phyloP scores from a whole-genome alignment of 2,329 filamentous ascomycete genomes.

The Rhinocladiella mackenziei region DNA sequence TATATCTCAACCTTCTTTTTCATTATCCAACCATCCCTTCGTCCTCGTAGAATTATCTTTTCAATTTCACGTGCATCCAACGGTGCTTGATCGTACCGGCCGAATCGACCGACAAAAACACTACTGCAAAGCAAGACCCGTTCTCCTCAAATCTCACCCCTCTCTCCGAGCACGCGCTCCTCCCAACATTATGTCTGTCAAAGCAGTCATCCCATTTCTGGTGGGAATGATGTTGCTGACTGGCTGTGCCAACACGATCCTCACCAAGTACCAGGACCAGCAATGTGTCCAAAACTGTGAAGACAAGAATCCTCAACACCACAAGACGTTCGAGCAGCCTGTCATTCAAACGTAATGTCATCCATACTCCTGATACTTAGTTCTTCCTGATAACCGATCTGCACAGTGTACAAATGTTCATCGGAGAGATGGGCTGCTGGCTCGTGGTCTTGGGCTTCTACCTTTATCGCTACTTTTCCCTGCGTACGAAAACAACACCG shows the following conservation, averaged over 20 bases:
- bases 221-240: conserved; percentile 96
- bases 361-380: neutral
- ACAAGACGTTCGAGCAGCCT: conserved; percentile 81
- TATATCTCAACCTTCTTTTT: too few relatives aligned
- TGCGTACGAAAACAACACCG: conserved; percentile 39
- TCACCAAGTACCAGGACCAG: conserved; percentile 94
- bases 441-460: conserved; percentile 71
- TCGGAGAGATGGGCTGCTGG: conserved; percentile 95
- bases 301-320: conserved; percentile 60
- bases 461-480: conserved; percentile 52
- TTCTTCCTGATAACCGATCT: conserved; percentile 13
- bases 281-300: conserved; percentile 93
- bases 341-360: conserved; percentile 78
- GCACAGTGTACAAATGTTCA: conserved; percentile 79
- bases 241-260: conserved; percentile 90
- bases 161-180: conserved; percentile 6
- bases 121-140: too few relatives aligned
- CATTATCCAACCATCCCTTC: too few relatives aligned
- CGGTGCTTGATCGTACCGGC: too few relatives aligned
- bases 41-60: too few relatives aligned
- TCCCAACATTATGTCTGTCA: conserved; percentile 59
- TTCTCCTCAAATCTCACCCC: neutral
- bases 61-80: too few relatives aligned
- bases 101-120: too few relatives aligned
- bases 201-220: conserved; percentile 72